Percentiles rank a stretch among this genome's conserved stretches.
Evolutionary conservation across 768 basidiomycete genomes (phyloP).

Genomic region (Termitomyces sp.): DNA sequence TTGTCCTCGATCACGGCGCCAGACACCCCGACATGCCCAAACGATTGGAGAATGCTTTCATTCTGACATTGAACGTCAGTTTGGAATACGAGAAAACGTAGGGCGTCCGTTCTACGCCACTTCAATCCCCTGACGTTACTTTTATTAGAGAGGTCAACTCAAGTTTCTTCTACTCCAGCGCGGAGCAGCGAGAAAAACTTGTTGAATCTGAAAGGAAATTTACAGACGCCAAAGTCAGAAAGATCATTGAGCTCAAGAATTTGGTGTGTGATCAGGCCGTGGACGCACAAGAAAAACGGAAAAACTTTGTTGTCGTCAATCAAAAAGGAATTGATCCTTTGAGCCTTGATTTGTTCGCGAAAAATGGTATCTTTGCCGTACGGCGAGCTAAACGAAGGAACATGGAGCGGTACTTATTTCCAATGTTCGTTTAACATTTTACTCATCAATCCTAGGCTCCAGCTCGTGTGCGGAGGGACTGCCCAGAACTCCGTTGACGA

Average conservation of each 20-base stretch:
- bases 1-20: slow-evolving; percentile 96
- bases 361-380: slow-evolving; percentile 93
- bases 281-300: slow-evolving; percentile 72
- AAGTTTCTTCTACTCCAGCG: slow-evolving; percentile 97
- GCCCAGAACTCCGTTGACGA: slow-evolving; percentile 99
- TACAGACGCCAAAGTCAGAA: slow-evolving; percentile 90
- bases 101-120: slow-evolving; percentile 25
- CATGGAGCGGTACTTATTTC: slow-evolving; percentile 80
- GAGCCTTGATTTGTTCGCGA: slow-evolving; percentile 90
- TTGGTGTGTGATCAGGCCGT: slow-evolving; percentile 92
- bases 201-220: slow-evolving; percentile 96
- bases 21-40: slow-evolving; percentile 99
- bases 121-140: slow-evolving; percentile 11
- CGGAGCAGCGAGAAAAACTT: slow-evolving; percentile 97
- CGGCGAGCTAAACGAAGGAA: slow-evolving; percentile 96
- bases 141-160: slow-evolving; percentile 91
- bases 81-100: slow-evolving; percentile 99
- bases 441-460: slow-evolving; percentile 49
- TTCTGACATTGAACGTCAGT: slow-evolving; percentile 94
- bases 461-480: slow-evolving; percentile 89
- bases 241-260: slow-evolving; percentile 96
- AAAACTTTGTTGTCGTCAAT: slow-evolving; percentile 92
- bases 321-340: slow-evolving; percentile 99
- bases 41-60: slow-evolving; percentile 92
- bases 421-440: slow-evolving; percentile 1